Evolutionary conservation across 441 rosid species (phyloP), one percentile per base, ranked within the genome.

Genomic region (Bocquillonia castaneifolia): DNA sequence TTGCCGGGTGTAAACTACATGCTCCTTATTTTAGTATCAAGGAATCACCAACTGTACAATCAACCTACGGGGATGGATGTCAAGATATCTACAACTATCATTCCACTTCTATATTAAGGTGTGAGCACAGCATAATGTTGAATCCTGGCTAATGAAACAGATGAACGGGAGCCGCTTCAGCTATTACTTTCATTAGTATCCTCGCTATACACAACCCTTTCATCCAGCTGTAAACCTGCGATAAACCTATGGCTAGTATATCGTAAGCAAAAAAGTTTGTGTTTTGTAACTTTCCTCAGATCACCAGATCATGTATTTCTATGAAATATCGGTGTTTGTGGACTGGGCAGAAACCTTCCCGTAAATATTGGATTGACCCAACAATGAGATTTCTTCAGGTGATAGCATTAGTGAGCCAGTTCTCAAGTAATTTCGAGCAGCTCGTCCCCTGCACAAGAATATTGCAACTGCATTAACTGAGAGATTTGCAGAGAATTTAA

Each of bases 351-450:
- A 54, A 29, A 26, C 55, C 72, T 90, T 79, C 63, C 75, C 67
- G 15, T 70, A 82, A 3, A 74, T 25, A 69, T 74, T 79, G 70
- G 72, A 76, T 67, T 76, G 83, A 44, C 70, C 82, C 80, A 94
- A 76, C 77, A 85, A 66, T 39, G 86, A 79, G 65, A 87, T 79
- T 42, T 94, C 92, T 75, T 88, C 93, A 0, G 87, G 81, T 63
- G 93, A 86, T 48, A 94, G 69, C 73, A 69, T 74, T 63, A 84
- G 68, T 10, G 87, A 78, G 40, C 88, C 85, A 4, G 69, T 71
- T 64, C 83, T 85, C 86, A 94, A 78, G 83, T 90, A 94, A 78
- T 90, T 87, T 42, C 85, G 74, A 57, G 88, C 52, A 68, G 82
- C 76, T 68, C 90, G 82, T 68, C 72, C 72, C 87, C 99, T 92